Base-by-base conservation (phyloP, 2,329 filamentous ascomycete species). In the Zymoseptoria passerinii region DNA sequence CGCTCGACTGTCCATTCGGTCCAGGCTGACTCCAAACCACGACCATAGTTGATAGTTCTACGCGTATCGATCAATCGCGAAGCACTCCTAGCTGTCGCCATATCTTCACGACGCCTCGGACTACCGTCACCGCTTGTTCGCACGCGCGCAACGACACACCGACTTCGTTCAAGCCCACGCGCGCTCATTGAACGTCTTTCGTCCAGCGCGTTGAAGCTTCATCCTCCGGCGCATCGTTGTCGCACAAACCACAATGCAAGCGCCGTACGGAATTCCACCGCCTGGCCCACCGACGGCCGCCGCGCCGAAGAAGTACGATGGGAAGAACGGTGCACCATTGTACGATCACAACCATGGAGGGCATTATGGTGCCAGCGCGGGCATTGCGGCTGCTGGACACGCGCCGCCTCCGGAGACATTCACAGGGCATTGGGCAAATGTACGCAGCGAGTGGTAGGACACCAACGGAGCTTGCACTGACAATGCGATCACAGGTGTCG, bases 351-450 rank as follows among this genome's bases (percentile, higher is more conserved):
- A 63, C 27, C 74, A 76, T 64, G 76, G 77, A 50, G 78, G 78
- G 53, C 78, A 80, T 66, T 80, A 79, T 68, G 78, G 78, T 35
- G 70, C 64, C n/a, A 67, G 66, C 50, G 66, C 78, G 70, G 74
- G 94, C 89, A 87, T 96, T 66, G 90, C 92, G 53, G 85, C 87
- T 50, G 87, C 90, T 76, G 91, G 91, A 58, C 94, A 90, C 74
- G 90, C 90, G 52, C 91, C 92, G n/a, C 87, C 85, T 61, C 80
- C 90, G 51, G 92, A 96, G 74, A 83, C 96, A 58, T 97, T 96
- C 76, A 92, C 90, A 1, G 92, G 92, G 16, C 87, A 90, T 62
- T 97, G 92, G 92, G 88, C 90, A 68, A 99, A 99, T 78, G 92
- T 94, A 79, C 71, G 84, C 76, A 44, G 20, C 27, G 35, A 48